phyloP scores from a whole-genome alignment of 2,329 filamentous ascomycete genomes.

The Phialophora expanda region DNA sequence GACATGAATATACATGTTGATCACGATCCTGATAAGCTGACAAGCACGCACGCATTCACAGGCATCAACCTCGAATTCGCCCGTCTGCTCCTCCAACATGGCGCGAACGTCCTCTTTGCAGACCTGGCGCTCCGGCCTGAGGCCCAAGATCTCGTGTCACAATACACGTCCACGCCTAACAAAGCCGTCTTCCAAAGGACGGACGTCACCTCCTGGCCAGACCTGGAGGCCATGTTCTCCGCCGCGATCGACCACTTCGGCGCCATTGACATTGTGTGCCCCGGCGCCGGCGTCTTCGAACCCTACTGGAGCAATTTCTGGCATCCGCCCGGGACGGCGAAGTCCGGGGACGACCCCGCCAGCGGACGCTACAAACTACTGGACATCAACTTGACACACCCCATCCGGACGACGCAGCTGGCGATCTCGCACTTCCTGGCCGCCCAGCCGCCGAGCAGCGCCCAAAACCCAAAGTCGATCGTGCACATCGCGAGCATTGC shows the following conservation, averaged over 20 bases:
- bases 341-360: slow-evolving; percentile 49
- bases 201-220: slow-evolving; percentile 57
- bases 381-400: slow-evolving; percentile 60
- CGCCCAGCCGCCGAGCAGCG: slow-evolving; percentile 35
- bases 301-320: slow-evolving; percentile 58
- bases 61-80: slow-evolving; percentile 56
- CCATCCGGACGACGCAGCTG: slow-evolving; percentile 58
- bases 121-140: slow-evolving; percentile 54
- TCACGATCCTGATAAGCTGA: not conserved
- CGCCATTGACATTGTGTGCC: slow-evolving; percentile 54
- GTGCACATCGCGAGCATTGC: slow-evolving; percentile 58
- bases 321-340: slow-evolving; percentile 52
- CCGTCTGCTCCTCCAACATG: slow-evolving; percentile 50
- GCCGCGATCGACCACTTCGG: slow-evolving; percentile 57
- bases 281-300: slow-evolving; percentile 51
- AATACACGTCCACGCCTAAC: slow-evolving; percentile 43
- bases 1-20: too few relatives aligned
- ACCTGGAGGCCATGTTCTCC: slow-evolving; percentile 57
- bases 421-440: slow-evolving; percentile 57
- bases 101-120: slow-evolving; percentile 55
- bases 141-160: slow-evolving; percentile 49
- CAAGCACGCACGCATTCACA: slow-evolving; percentile 39
- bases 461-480: slow-evolving; percentile 48
- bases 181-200: slow-evolving; percentile 53
- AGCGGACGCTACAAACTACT: slow-evolving; percentile 52